Conservation (phyloP, 2,329 filamentous ascomycete species). For the Colletotrichum siamense region DNA sequence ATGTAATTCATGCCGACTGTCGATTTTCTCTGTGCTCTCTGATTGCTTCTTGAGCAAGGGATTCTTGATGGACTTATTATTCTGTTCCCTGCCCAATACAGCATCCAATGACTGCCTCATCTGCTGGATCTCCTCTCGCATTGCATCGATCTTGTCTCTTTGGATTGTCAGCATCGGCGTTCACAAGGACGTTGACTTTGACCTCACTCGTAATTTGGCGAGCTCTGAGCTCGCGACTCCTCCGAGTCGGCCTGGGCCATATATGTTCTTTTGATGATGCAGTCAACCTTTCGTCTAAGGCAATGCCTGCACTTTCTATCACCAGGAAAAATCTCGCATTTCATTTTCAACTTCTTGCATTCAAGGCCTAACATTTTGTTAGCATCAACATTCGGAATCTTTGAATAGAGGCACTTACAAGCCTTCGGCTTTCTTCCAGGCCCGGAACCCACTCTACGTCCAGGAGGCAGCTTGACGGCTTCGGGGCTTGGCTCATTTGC, state of each 20-base stretch:
- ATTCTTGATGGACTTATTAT: fast-evolving
- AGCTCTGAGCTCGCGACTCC: not conserved
- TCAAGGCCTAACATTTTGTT: not conserved
- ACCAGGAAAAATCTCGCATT: not conserved
- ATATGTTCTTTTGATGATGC: not conserved
- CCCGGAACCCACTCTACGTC: not conserved
- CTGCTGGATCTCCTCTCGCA: not conserved
- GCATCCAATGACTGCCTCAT: not conserved
- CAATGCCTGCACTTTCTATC: not conserved
- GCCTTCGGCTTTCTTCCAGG: not conserved
- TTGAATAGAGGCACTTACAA: not conserved
- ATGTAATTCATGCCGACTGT: not conserved
- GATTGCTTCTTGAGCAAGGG: not conserved
- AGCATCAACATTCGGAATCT: fast-evolving
- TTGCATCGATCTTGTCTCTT: not conserved
- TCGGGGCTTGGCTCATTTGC: not conserved
- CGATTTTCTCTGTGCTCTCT: fast-evolving
- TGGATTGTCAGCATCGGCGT: not conserved
- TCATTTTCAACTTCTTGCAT: not conserved
- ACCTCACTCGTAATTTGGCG: not conserved
- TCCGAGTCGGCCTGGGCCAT: not conserved
- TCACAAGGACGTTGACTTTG: no score
- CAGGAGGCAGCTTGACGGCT: not conserved
- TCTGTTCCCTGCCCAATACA: not conserved
- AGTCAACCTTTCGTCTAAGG: not conserved